Percentiles rank a stretch among this genome's conserved stretches.
These are phyloP conservation scores for Rhizophagus clarus DNA, from an alignment of 192 early-diverging fungal species.

Conservation along the genomic window DNA sequence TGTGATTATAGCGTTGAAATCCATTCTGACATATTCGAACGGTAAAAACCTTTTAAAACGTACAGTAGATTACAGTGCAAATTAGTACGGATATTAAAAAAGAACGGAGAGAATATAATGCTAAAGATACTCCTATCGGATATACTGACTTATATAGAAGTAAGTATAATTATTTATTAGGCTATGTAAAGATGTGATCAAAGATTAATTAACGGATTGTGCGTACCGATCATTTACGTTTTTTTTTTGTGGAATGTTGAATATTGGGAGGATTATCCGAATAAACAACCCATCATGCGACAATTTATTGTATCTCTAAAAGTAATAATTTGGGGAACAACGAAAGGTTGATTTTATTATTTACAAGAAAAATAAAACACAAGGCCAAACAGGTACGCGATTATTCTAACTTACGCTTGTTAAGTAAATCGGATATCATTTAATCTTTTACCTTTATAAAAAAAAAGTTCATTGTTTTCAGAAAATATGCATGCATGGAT, in stretches of 20 bases:
- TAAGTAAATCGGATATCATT: no score
- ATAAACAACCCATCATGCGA: background rate
- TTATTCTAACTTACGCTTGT: no score
- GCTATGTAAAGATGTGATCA: no score
- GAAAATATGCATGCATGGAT: no score
- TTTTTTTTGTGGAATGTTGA: background rate
- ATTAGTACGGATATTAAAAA: background rate
- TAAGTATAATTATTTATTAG: background rate
- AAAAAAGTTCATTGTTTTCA: no score
- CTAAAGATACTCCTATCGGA: background rate
- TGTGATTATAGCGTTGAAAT: background rate
- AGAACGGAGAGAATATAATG: background rate
- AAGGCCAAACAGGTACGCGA: no score
- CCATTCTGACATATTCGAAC: background rate
- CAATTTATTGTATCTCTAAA: background rate
- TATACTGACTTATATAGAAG: background rate
- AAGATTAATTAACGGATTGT: no score
- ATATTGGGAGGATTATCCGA: background rate
- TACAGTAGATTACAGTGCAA: background rate
- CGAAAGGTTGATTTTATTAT: no score
- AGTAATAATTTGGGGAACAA: no score
- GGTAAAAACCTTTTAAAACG: background rate
- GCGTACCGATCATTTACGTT: no score
- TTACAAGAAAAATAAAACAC: no score
- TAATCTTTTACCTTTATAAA: no score